Percentiles rank a stretch among this genome's conserved stretches.
These are phyloP conservation scores for Heliocybe sulcata DNA, from an alignment of 1,284 basidiomycete genomes.

Conservation along the genomic window DNA sequence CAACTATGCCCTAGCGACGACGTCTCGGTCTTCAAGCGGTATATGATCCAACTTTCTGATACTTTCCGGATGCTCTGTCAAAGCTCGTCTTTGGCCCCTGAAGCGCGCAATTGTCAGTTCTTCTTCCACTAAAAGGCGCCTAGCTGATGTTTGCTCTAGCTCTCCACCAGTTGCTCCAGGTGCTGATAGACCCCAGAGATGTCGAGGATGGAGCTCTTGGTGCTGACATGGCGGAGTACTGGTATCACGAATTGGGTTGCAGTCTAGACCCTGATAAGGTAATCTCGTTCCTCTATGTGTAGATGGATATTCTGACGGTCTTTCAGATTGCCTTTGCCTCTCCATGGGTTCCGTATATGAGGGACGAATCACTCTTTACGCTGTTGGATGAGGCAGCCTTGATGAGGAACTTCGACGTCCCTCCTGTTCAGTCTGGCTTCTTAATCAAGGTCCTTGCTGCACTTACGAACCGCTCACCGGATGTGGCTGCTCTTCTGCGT, in stretches of 20 bases:
- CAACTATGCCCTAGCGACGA: background rate
- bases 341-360: conserved; percentile 44
- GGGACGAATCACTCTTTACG: conserved; percentile 18
- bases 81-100: background rate
- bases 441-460: background rate
- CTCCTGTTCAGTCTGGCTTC: background rate
- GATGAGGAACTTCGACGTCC: conserved; percentile 12
- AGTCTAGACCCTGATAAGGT: background rate
- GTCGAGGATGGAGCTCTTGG: conserved; percentile 20
- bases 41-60: background rate
- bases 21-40: background rate
- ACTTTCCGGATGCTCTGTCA: background rate
- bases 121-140: background rate
- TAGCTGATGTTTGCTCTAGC: background rate
- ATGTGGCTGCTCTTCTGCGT: conserved; percentile 13
- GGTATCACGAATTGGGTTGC: background rate
- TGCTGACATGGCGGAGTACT: conserved; percentile 7
- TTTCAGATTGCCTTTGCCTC: conserved; percentile 23
- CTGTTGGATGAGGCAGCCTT: conserved; percentile 25
- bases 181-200: conserved; percentile 15
- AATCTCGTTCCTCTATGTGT: background rate
- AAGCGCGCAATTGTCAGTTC: background rate
- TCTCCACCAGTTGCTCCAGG: background rate
- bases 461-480: background rate
- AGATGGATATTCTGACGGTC: background rate